Evolutionary conservation across 176 grass and related monocot genomes (phyloP), one percentile per base, ranked within the genome.

Genomic region (Eragrostis curvula): DNA sequence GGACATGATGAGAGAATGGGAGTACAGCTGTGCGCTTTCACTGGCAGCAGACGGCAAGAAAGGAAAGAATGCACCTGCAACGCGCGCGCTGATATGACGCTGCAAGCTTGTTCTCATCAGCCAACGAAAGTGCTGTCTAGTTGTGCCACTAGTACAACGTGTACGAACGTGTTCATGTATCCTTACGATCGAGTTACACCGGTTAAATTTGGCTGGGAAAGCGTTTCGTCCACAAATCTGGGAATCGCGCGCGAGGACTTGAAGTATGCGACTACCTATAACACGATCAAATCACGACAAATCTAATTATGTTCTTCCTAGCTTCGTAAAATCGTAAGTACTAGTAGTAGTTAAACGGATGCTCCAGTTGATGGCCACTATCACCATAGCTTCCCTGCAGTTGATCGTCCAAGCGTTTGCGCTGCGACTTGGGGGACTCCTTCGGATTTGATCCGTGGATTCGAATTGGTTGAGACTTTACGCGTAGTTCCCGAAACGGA

Each of bases 401-500:
- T 15, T 11, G 56, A 9, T 28, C 9, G 60, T 39, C 68, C 48
- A 17, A 24, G 6, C 21, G 49, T 74, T 47, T 12, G 46, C 2
- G 46, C 9, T 47, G 46, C 17, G 49, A 55, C 55, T 11, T 15
- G 49, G 1, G 28, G 16, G 46, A 36, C 32, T 73, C 5, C 25
- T 52, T 14, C 12, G 50, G 50, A 51, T 12, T 7, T 7, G 48
- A 42, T 56, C 36, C 18, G 48, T 61, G 70, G 40, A 42, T 70
- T 18, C 43, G 52, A 47, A 49, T 4, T 21, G 12, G 43, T 15
- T 62, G 21, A 60, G 43, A 78, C 65, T 17, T 81, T 27, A 60
- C 44, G 39, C 72, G 64, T 56, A 36, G 53, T 21, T 71, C 65
- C 79, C 30, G 65, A 82, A 82, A 82, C 8, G 71, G 85, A 76